Percentiles rank a stretch among this genome's conserved stretches.
These are phyloP conservation scores for Pezicula rhizophila DNA, from an alignment of 2,329 filamentous ascomycete species.

Conservation along the genomic window DNA sequence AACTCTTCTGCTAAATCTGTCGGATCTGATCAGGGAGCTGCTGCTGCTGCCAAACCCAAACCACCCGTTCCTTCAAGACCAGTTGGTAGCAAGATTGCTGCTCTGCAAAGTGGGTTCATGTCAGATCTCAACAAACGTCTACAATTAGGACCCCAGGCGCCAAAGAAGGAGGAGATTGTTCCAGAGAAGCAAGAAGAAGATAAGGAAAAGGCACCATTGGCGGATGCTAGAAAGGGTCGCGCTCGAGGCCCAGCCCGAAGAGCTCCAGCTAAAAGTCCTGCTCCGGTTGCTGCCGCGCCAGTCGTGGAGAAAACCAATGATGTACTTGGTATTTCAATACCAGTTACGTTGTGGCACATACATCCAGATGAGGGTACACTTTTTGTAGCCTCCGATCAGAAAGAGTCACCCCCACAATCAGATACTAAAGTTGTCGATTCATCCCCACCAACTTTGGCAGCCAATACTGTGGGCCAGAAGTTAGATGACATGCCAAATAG, in stretches of 20 bases:
- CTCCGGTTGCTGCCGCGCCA: slow-evolving; percentile 11
- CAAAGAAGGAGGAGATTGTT: slow-evolving; percentile 65
- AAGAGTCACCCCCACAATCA: slow-evolving; percentile 1
- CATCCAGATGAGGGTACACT: slow-evolving; percentile 34
- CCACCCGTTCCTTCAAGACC: slow-evolving; percentile 76
- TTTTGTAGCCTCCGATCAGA: slow-evolving; percentile 20
- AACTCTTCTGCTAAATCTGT: slow-evolving; percentile 27
- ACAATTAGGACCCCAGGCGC: slow-evolving; percentile 74
- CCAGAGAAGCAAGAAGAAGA: slow-evolving; percentile 51
- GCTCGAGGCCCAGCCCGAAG: slow-evolving; percentile 82
- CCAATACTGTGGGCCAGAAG: slow-evolving; percentile 19
- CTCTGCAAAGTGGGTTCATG: slow-evolving; percentile 86
- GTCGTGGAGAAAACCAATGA: slow-evolving; percentile 6
- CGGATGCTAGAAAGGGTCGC: slow-evolving; percentile 83
- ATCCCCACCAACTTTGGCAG: slow-evolving; percentile 16
- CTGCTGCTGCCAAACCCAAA: slow-evolving; percentile 61
- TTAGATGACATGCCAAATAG: slow-evolving; percentile 16
- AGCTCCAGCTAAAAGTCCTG: slow-evolving; percentile 46
- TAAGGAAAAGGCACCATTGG: slow-evolving; percentile 70
- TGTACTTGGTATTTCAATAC: slow-evolving; percentile 22
- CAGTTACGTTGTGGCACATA: slow-evolving; percentile 35
- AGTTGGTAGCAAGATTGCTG: slow-evolving; percentile 79
- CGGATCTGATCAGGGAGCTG: slow-evolving; percentile 34
- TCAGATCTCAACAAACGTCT: slow-evolving; percentile 87
- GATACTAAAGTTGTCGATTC: slow-evolving; percentile 12